phyloP scores from a whole-genome alignment of 1,139 yeast genomes.

The Scheffersomyces titani region DNA sequence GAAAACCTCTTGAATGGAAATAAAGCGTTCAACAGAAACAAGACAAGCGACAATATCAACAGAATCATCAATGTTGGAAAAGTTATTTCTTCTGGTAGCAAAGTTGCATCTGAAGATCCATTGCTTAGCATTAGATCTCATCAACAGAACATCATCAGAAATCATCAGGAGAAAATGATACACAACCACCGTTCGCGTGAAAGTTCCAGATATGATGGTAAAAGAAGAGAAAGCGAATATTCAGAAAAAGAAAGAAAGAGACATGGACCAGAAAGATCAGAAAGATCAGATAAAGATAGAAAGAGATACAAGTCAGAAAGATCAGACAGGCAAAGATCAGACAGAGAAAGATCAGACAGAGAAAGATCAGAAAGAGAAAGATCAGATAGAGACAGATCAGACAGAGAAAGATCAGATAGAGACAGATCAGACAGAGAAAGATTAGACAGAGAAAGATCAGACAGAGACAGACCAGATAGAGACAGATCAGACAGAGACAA shows the following conservation, averaged over 20 bases:
- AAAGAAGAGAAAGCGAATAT: slow-evolving; percentile 10
- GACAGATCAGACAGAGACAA: slow-evolving; percentile 1
- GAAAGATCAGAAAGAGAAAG: background rate
- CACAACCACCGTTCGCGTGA: slow-evolving; percentile 14
- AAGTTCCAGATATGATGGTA: slow-evolving; percentile 14
- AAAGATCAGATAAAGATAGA: slow-evolving; percentile 11
- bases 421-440: slow-evolving; percentile 1
- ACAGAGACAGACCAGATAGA: background rate
- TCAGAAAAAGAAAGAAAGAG: slow-evolving; percentile 2
- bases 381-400: slow-evolving; percentile 1
- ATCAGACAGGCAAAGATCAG: slow-evolving; percentile 4
- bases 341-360: slow-evolving; percentile 3
- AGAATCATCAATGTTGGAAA: slow-evolving; percentile 18
- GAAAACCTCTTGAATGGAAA: slow-evolving; percentile 32
- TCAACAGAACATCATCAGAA: slow-evolving; percentile 27
- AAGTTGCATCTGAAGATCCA: slow-evolving; percentile 52
- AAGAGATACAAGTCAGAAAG: too few species aligned
- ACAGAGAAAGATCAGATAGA: slow-evolving; percentile 1
- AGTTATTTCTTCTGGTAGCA: slow-evolving; percentile 10
- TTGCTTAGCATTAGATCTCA: slow-evolving; percentile 48
- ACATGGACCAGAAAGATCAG: slow-evolving; percentile 7
- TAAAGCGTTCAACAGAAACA: slow-evolving; percentile 12
- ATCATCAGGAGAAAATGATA: slow-evolving; percentile 12
- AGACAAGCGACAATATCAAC: slow-evolving; percentile 13
- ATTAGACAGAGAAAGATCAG: slow-evolving; percentile 1